Evolutionary conservation across 352 stramenopile species (phyloP).

Genomic region (Phytophthora citrophthora): DNA sequence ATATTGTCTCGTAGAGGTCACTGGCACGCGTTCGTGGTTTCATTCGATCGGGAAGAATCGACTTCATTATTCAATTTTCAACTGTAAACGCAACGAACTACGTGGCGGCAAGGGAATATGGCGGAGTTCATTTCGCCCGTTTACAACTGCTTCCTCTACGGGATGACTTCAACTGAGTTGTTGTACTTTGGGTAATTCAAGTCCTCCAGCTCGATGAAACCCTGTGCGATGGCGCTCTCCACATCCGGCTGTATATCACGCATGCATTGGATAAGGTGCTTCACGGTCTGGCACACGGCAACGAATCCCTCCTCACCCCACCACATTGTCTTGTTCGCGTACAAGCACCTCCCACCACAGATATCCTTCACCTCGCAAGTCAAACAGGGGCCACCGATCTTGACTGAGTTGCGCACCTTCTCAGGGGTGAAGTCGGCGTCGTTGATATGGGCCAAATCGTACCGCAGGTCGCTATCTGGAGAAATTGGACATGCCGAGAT

Average conservation of each 20-base stretch:
- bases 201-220: slow-evolving; percentile 42
- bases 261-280: slow-evolving; percentile 46
- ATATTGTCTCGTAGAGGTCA: neutral
- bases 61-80: neutral
- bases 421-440: slow-evolving; percentile 37
- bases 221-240: slow-evolving; percentile 34
- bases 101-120: neutral
- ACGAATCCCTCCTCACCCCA: slow-evolving; percentile 47
- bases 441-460: slow-evolving; percentile 36
- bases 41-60: neutral
- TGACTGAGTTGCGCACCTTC: slow-evolving; percentile 33
- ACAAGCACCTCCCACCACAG: slow-evolving; percentile 44
- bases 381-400: slow-evolving; percentile 35
- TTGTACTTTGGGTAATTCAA: slow-evolving; percentile 48
- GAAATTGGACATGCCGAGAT: slow-evolving; percentile 46
- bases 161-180: slow-evolving; percentile 48
- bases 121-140: neutral
- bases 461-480: slow-evolving; percentile 34
- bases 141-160: slow-evolving; percentile 23
- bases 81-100: neutral
- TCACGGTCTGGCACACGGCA: slow-evolving; percentile 41
- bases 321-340: slow-evolving; percentile 55
- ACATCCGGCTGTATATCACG: slow-evolving; percentile 37
- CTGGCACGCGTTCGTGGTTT: neutral
- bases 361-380: slow-evolving; percentile 46